phyloP scores from a whole-genome alignment of 192 early-diverging fungal genomes.

The Rhizophlyctis rosea region DNA sequence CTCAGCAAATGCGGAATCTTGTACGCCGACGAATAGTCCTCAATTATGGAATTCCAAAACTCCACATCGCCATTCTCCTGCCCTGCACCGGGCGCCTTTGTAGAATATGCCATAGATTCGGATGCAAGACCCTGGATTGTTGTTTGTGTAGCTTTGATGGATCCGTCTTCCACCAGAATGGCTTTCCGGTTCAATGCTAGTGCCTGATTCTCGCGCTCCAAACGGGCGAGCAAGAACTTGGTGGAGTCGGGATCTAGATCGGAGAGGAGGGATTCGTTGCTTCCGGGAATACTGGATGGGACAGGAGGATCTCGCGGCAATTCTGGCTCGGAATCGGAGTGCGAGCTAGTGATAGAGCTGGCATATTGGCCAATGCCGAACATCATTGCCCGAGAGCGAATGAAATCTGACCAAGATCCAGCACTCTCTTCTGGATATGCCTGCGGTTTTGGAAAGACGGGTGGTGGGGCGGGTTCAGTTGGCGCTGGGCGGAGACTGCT shows the following conservation, averaged over 20 bases:
- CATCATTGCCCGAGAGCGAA: slow-evolving; percentile 9
- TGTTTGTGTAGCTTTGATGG: slow-evolving; percentile 12
- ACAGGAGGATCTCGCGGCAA: slow-evolving; percentile 1
- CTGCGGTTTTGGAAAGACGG: neutral
- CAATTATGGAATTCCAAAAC: slow-evolving; percentile 37
- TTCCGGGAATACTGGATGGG: neutral
- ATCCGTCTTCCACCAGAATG: slow-evolving; percentile 32
- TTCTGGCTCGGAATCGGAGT: neutral
- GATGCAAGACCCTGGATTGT: slow-evolving; percentile 11
- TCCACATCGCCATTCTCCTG: slow-evolving; percentile 15
- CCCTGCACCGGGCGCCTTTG: slow-evolving; percentile 2
- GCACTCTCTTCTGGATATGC: slow-evolving; percentile 2
- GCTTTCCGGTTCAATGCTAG: slow-evolving; percentile 34
- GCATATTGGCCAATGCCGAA: slow-evolving; percentile 4
- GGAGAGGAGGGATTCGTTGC: slow-evolving; percentile 6
- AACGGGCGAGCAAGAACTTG: slow-evolving; percentile 20
- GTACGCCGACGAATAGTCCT: slow-evolving; percentile 7
- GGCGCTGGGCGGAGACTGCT: slow-evolving; percentile 16
- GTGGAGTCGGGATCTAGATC: slow-evolving; percentile 24
- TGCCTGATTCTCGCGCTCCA: slow-evolving; percentile 33
- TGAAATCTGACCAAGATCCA: slow-evolving; percentile 10
- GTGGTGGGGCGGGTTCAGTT: neutral
- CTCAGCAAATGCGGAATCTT: slow-evolving; percentile 45
- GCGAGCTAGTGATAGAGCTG: neutral
- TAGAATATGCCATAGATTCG: neutral